Evolutionary conservation across 129 eudicot species (phyloP).

Genomic region (Flaveria linearis): DNA sequence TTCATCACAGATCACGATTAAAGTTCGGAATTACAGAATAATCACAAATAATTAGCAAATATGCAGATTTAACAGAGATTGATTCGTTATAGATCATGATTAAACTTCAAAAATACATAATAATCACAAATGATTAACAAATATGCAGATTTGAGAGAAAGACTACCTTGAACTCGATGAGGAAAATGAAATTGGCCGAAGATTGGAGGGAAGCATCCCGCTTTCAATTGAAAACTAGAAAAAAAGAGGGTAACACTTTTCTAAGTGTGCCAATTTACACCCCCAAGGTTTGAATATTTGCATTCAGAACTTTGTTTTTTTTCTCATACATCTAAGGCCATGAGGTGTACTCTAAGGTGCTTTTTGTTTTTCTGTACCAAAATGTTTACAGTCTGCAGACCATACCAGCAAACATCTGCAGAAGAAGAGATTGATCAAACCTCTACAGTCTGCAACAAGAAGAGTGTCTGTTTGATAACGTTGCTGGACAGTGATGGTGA

Average conservation of each 20-base stretch:
- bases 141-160: background rate
- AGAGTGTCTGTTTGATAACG: too few species aligned
- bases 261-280: background rate
- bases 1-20: conserved; percentile 17
- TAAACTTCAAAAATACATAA: background rate
- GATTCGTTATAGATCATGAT: conserved; percentile 15
- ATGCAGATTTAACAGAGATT: background rate
- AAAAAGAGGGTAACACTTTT: background rate
- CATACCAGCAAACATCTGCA: too few species aligned
- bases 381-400: too few species aligned
- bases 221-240: background rate
- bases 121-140: conserved; percentile 8
- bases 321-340: too few species aligned
- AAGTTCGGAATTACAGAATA: background rate
- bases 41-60: background rate
- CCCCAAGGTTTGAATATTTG: conserved; percentile 11
- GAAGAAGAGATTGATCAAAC: too few species aligned
- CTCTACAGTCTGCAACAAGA: too few species aligned
- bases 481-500: too few species aligned
- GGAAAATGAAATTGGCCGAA: background rate
- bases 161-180: conserved; percentile 22
- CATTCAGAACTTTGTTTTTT: background rate
- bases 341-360: too few species aligned
- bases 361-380: too few species aligned
- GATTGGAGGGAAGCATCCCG: conserved; percentile 41